Evolutionary conservation across 306 rosid species (phyloP).

Genomic region (Cyamopsis tetragonoloba): DNA sequence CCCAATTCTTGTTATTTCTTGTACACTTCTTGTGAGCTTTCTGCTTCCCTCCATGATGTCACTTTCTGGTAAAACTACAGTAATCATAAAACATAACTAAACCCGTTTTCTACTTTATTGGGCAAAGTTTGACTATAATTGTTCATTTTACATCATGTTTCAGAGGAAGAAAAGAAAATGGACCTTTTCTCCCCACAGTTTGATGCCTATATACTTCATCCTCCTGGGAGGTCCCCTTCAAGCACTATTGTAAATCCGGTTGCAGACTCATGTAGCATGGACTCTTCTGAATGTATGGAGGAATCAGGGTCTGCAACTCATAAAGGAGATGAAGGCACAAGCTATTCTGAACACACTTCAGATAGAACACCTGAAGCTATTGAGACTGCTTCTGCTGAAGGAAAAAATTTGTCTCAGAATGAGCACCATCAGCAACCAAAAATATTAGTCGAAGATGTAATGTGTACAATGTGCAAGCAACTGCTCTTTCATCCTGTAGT

Average conservation of each 20-base stretch:
- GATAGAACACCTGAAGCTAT: constrained; percentile 30
- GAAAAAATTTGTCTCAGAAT: constrained; percentile 23
- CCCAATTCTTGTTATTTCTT: neutral
- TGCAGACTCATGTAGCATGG: constrained; percentile 15
- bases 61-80: neutral
- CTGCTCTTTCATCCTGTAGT: constrained; percentile 62
- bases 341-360: neutral
- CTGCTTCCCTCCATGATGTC: neutral
- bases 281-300: constrained; percentile 20
- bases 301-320: constrained; percentile 17
- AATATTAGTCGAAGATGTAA: constrained; percentile 53
- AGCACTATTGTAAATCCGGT: neutral
- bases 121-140: constrained; percentile 10
- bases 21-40: neutral
- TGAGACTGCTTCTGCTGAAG: constrained; percentile 30
- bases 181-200: constrained; percentile 56
- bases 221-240: constrained; percentile 26
- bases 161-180: constrained; percentile 52
- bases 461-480: constrained; percentile 61
- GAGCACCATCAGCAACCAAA: constrained; percentile 22
- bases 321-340: constrained; percentile 20
- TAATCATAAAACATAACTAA: neutral
- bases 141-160: constrained; percentile 14
- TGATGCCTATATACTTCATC: constrained; percentile 23
- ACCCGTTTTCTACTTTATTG: neutral